Evolutionary conservation across 257 asterid genomes (phyloP).

Genomic region (Mentha longifolia): DNA sequence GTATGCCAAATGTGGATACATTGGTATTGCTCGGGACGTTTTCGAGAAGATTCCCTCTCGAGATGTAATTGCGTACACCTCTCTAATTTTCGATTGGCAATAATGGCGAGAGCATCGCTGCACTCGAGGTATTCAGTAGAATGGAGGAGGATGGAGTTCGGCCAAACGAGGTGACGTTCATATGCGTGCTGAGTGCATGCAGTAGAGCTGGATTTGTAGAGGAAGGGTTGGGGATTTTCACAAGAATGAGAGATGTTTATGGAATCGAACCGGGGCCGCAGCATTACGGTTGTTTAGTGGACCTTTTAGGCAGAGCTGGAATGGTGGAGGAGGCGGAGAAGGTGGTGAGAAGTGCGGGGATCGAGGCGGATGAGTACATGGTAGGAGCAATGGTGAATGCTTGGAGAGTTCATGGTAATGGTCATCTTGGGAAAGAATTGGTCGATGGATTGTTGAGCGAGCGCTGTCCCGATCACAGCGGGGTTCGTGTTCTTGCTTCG

Average conservation of each 20-base stretch:
- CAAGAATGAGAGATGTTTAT: conserved; percentile 45
- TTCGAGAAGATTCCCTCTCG: conserved; percentile 42
- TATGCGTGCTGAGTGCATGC: conserved; percentile 54
- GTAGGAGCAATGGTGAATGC: conserved; percentile 60
- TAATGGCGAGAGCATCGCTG: conserved; percentile 44
- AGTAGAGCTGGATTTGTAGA: conserved; percentile 51
- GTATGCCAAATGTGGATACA: conserved; percentile 65
- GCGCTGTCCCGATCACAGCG: conserved; percentile 31
- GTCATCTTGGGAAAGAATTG: conserved; percentile 37
- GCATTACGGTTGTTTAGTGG: conserved; percentile 61
- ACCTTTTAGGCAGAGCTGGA: conserved; percentile 55
- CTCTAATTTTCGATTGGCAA: conserved; percentile 59
- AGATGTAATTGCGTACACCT: conserved; percentile 52
- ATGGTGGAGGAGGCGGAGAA: conserved; percentile 46
- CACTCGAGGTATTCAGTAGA: conserved; percentile 42
- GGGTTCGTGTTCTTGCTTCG: conserved; percentile 51
- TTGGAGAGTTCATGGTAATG: conserved; percentile 48
- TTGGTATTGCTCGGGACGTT: conserved; percentile 44
- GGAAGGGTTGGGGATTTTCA: conserved; percentile 52
- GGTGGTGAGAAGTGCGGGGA: conserved; percentile 44
- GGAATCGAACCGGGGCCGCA: conserved; percentile 44
- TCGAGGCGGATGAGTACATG: conserved; percentile 45
- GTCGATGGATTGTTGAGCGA: conserved; percentile 37
- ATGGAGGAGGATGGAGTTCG: conserved; percentile 52
- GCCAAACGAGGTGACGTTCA: conserved; percentile 58